Evolutionary conservation across 345 rosid genomes (phyloP), one percentile per base, ranked within the genome.

Genomic region (Combretum micranthum): DNA sequence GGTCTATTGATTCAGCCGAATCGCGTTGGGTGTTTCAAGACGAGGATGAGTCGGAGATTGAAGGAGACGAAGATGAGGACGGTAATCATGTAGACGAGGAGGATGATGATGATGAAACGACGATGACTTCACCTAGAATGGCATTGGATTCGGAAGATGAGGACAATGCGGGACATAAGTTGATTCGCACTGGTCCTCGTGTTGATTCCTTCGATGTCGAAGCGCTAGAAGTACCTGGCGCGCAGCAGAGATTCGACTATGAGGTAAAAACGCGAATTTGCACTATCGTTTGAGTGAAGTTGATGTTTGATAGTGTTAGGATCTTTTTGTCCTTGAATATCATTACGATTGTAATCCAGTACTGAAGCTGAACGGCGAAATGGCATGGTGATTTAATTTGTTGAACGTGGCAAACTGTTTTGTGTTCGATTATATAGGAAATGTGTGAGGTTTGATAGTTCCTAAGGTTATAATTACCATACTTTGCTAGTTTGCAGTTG

Each of bases 21-120:
- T 93, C 96, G 53, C 86, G 96, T 8, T 93, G 99, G 99, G 97
- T 93, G 47, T 87, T 79, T 64, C 96, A 81, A 61, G 87, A 86
- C 57, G 96, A 85, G 44, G 97, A 91, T 49, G 95, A 92, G 48
- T 86, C 90, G 47, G 81, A 80, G 63, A 75, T 77, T 62, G 85
- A 72, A 44, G 77, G 62, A 52, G 91, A 69, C 2, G 78, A 71
- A 2, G 73, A 66, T 1, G 59, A 69, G 0, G 83, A 71, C 21
- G 95, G 87, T 16, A 94, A 80, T 47, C 80, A 84, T 44, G 80
- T 77, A 60, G 79, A 79, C 59, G 86, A 72, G 42, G 80, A 71
- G 44, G 94, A 72, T 3, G 79, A 71, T 0, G 80, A 71, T 0
- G 58, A 71, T 1, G 79, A 68, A 32, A 32, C 39, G 39, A 32